These are phyloP conservation scores for Xanthoparmelia taractica DNA, from an alignment of 495 filamentous ascomycete species.

Conservation along the genomic window DNA sequence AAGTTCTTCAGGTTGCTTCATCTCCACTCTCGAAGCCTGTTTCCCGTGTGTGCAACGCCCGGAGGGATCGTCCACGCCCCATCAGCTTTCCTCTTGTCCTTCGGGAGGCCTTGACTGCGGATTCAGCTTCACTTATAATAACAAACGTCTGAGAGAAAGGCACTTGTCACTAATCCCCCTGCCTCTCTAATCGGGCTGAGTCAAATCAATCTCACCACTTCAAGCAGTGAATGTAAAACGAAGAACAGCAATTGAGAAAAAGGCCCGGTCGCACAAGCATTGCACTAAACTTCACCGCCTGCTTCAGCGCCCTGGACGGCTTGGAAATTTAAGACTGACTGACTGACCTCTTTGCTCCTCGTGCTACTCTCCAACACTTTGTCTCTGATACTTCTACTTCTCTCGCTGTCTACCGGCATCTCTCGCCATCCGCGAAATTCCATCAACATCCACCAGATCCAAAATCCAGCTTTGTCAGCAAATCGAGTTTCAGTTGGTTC, in stretches of 20 bases:
- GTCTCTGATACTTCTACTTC: constrained; percentile 2
- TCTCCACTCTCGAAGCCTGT: neutral
- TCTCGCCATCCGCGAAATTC: constrained; percentile 3
- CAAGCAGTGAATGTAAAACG: neutral
- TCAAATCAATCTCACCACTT: neutral
- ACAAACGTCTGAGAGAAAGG: neutral
- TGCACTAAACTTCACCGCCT: constrained; percentile 16
- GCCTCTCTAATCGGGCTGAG: neutral
- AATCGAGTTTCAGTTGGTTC: constrained; percentile 15
- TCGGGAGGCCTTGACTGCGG: constrained; percentile 1
- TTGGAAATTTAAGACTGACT: constrained; percentile 3
- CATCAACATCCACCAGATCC: neutral
- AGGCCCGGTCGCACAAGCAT: constrained; percentile 13
- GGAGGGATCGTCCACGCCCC: constrained; percentile 11
- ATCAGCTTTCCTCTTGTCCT: neutral
- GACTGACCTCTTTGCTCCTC: neutral
- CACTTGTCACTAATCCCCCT: neutral
- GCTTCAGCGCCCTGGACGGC: neutral
- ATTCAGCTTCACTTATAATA: constrained; percentile 6
- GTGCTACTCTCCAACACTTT: neutral
- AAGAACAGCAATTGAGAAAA: constrained; percentile 7
- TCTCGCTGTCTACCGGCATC: constrained; percentile 13
- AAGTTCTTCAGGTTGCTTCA: neutral
- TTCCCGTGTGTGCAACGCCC: constrained; percentile 4
- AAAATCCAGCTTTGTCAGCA: constrained; percentile 22